Evolutionary conservation across 164 flowering plant genomes (phyloP), one percentile per base, ranked within the genome.

Genomic region (Brasenia schreberi): DNA sequence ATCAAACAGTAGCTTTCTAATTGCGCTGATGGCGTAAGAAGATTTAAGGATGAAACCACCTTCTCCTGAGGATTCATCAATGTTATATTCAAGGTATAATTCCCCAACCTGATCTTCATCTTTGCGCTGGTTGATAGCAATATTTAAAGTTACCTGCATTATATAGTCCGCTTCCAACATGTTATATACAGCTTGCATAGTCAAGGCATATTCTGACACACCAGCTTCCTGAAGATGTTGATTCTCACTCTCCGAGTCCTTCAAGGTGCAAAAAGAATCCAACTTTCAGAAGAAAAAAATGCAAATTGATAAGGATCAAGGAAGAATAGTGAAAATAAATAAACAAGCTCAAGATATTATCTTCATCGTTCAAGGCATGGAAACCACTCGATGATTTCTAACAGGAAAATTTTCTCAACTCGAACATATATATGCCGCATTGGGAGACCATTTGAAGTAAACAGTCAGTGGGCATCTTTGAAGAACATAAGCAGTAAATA

Each of bases 1-100:
- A 89, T 82, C 39, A 70, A 59, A 75, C 82, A 76, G 72, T 92
- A 89, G 82, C 81, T 81, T 73, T 87, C 91, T 69, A 92, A 66
- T 72, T 85, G 87, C 18, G 69, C 89, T 3, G 81, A 65, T 43
- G 81, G 70, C 39, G 83, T 70, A 53, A 73, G 77, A 43, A 79
- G 76, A 59, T 66, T 75, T n/a, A 87, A 69, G 39, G 90, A 80
- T 64, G 71, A 70, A 49, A 88, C 77, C 17, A 92, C 82, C 73
- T 60, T 83, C 72, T 86, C 96, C 95, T 86, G 84, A 73, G 72
- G 65, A 11, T 33, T 49, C 68, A 42, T 19, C n/a, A 16, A 5
- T 27, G 23, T 10, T n/a, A 53, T 58, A 67, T 7, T 33, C 42
- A 59, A 23, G 11, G 11, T 39, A 39, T 7, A 66, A 39, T 10